Evolutionary conservation across 768 basidiomycete genomes (phyloP), one percentile per base, ranked within the genome.

Genomic region (Phlebiopsis flavidoalba): DNA sequence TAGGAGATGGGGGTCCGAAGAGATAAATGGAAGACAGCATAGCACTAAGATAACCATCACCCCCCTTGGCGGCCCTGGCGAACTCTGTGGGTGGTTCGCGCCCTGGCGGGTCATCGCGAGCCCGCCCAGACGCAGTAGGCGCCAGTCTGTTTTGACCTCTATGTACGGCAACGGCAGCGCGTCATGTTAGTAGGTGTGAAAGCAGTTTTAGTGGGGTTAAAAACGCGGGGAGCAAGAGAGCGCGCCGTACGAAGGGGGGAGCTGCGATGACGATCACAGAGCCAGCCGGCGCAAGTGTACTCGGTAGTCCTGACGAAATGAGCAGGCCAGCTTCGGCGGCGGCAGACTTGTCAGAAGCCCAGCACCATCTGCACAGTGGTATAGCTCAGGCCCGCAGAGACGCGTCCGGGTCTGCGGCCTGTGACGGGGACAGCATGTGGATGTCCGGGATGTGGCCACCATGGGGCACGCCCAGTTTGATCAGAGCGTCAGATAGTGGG

Each of bases 61-160:
- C n/a, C n/a, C n/a, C n/a, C n/a, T n/a, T n/a, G n/a, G n/a, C n/a
- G n/a, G n/a, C n/a, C n/a, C n/a, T n/a, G n/a, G n/a, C n/a, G n/a
- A n/a, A n/a, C n/a, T n/a, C n/a, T n/a, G n/a, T n/a, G n/a, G n/a
- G n/a, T n/a, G n/a, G n/a, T 85, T 82, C 1, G 93, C 93, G 21
- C 91, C 91, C n/a, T n/a, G 26, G 0, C 91, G 89, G 11, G 91
- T 86, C 93, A 94, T 93, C n/a, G n/a, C n/a, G 53, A 93, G 83
- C 19, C 94, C 93, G 22, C 94, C 94, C 94, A 96, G 6, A 93
- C 90, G 4, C 93, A 92, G 66, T 86, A n/a, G n/a, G n/a, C n/a
- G n/a, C n/a, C n/a, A n/a, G n/a, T n/a, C n/a, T n/a, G n/a, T 89
- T 72, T 88, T 88, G 26, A 79, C 76, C 58, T 85, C 91, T 88